A percentile compares a stretch with the other conserved stretches of the same genome.
These are phyloP conservation scores for Pittosporum tobira DNA, from an alignment of 129 eudicot genomes.

Conservation along the genomic window DNA sequence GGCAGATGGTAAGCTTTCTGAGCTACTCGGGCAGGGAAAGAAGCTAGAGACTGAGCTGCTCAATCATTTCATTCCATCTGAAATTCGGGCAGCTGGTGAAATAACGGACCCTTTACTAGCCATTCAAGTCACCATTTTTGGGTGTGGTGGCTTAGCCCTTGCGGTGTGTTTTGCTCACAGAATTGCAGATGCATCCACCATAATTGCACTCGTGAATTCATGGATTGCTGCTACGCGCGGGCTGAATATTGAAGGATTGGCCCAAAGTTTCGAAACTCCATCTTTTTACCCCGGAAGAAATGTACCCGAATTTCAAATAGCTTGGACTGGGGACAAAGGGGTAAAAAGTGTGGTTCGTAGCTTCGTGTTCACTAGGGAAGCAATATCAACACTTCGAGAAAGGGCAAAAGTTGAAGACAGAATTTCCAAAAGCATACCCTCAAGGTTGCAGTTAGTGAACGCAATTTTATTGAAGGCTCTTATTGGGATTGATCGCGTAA, in stretches of 20 bases:
- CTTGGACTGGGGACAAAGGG: slow-evolving; percentile 15
- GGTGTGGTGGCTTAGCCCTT: slow-evolving; percentile 38
- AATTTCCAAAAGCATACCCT: slow-evolving; percentile 4
- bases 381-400: slow-evolving; percentile 16
- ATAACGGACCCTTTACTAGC: slow-evolving; percentile 21
- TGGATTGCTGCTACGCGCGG: slow-evolving; percentile 25
- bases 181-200: slow-evolving; percentile 21
- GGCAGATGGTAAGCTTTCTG: slow-evolving; percentile 9
- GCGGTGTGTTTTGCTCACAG: slow-evolving; percentile 36
- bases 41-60: not conserved
- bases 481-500: slow-evolving; percentile 16
- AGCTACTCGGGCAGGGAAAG: slow-evolving; percentile 6
- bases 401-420: not conserved
- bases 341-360: slow-evolving; percentile 1
- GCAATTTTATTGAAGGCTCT: slow-evolving; percentile 28
- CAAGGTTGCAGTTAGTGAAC: slow-evolving; percentile 27
- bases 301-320: slow-evolving; percentile 16
- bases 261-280: slow-evolving; percentile 15
- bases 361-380: slow-evolving; percentile 22
- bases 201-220: slow-evolving; percentile 10
- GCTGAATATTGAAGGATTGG: not conserved
- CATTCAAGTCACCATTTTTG: slow-evolving; percentile 29
- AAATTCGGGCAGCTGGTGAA: slow-evolving; percentile 28
- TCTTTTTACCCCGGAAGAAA: slow-evolving; percentile 13
- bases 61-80: slow-evolving; percentile 19